These are phyloP conservation scores for Sphenostylis stenocarpa DNA, from an alignment of 306 rosid genomes.

Conservation along the genomic window DNA sequence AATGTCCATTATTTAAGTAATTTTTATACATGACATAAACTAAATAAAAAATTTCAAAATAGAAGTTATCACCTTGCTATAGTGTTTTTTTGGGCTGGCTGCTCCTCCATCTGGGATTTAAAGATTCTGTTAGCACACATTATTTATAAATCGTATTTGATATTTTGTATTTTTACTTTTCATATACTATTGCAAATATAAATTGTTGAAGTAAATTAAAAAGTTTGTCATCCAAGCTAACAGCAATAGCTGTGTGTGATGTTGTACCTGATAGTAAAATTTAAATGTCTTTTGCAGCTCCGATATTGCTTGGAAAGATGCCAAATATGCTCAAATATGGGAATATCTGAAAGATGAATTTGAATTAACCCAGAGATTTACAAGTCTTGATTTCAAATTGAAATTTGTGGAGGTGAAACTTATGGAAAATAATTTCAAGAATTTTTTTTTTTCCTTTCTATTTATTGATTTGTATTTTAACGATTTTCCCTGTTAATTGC, in stretches of 20 bases:
- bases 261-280: background rate
- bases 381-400: constrained; percentile 95
- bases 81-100: background rate
- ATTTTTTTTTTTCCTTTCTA: background rate
- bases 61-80: background rate
- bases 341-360: constrained; percentile 96
- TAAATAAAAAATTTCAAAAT: background rate
- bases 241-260: background rate
- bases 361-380: constrained; percentile 91
- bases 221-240: background rate
- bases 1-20: background rate
- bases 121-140: background rate
- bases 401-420: constrained; percentile 88
- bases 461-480: background rate
- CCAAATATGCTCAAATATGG: constrained; percentile 99
- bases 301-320: constrained; percentile 99
- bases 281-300: constrained; percentile 58
- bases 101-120: background rate
- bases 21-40: background rate
- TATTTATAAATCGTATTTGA: background rate
- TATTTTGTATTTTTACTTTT: background rate
- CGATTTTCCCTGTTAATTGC: constrained; percentile 21
- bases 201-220: background rate
- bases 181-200: background rate
- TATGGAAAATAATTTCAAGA: background rate